phyloP scores from a whole-genome alignment of 2,329 filamentous ascomycete species.

The Aspergillus felis region DNA sequence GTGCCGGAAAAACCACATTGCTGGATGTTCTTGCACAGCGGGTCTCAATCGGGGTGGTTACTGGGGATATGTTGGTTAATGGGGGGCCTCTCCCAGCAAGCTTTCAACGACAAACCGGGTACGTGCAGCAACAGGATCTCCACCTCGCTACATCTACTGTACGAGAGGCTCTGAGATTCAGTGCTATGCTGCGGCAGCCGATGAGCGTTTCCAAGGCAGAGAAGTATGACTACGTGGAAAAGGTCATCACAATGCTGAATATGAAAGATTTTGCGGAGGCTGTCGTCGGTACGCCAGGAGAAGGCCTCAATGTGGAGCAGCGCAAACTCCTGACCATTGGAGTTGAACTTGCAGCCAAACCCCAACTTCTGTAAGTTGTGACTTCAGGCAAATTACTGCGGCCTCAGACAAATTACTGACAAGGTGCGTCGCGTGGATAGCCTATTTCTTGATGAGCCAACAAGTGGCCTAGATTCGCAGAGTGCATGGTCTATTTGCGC shows the following conservation, averaged over 20 bases:
- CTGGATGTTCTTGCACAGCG: constrained; percentile 57
- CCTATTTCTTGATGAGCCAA: constrained; percentile 82
- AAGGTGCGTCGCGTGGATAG: no score
- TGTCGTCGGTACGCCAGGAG: constrained; percentile 66
- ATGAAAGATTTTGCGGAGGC: constrained; percentile 88
- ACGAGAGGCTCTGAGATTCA: constrained; percentile 80
- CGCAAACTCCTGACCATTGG: no score
- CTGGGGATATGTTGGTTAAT: constrained; percentile 64
- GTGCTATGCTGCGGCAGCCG: constrained; percentile 77
- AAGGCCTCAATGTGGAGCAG: no score
- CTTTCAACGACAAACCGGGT: constrained; percentile 64
- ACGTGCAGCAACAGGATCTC: constrained; percentile 69
- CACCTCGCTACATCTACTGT: constrained; percentile 81
- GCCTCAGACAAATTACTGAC: no score
- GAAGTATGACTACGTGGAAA: constrained; percentile 79
- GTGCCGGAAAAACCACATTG: constrained; percentile 61
- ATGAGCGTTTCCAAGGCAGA: constrained; percentile 64
- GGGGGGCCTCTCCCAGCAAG: constrained; percentile 53
- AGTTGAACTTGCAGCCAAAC: no score
- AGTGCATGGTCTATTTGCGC: constrained; percentile 85
- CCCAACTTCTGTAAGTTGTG: no score
- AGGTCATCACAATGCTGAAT: constrained; percentile 75
- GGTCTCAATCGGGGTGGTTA: constrained; percentile 59
- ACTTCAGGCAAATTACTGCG: no score
- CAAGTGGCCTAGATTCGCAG: constrained; percentile 83